Evolutionary conservation across 148 eudicot genomes (phyloP).

Genomic region (Mesembryanthemum crystallinum): DNA sequence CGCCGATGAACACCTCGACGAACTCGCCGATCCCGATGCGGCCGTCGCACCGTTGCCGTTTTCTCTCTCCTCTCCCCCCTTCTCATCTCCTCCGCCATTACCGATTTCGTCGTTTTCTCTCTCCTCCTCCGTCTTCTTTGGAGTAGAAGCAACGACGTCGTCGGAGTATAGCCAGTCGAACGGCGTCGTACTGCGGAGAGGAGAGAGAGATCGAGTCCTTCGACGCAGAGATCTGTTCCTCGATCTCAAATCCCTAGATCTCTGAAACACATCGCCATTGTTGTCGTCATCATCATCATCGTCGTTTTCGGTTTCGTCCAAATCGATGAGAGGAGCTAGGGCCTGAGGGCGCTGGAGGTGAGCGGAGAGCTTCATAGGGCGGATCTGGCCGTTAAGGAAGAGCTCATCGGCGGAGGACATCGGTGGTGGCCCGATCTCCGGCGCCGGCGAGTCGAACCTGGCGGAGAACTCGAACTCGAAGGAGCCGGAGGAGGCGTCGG

Average conservation of each 20-base stretch:
- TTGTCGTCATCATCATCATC: conserved; percentile 1
- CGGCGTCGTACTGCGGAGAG: conserved; percentile 45
- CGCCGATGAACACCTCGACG: conserved; percentile 75
- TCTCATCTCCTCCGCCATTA: conserved; percentile 13
- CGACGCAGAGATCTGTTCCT: conserved; percentile 57
- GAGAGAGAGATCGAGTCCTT: conserved; percentile 79
- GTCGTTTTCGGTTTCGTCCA: conserved; percentile 29
- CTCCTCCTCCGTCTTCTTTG: conserved; percentile 10
- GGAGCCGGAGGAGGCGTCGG: conserved; percentile 30
- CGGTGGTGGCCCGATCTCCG: conserved; percentile 24
- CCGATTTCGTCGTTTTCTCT: conserved; percentile 9
- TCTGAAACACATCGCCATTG: conserved; percentile 11
- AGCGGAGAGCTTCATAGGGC: conserved; percentile 71
- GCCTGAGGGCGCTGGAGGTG: conserved; percentile 65
- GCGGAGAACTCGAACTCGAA: conserved; percentile 52
- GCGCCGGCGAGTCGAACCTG: conserved; percentile 29
- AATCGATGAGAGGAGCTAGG: conserved; percentile 45
- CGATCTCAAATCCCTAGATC: conserved; percentile 51
- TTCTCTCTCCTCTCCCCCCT: conserved; percentile 14
- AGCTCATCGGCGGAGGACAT: conserved; percentile 49
- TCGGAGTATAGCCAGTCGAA: conserved; percentile 31
- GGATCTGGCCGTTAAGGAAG: conserved; percentile 53
- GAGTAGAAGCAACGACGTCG: conserved; percentile 1
- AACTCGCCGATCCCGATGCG: conserved; percentile 56
- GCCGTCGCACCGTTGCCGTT: conserved; percentile 27